A percentile compares a stretch with the other conserved stretches of the same genome.
Evolutionary conservation across 1,284 basidiomycete species (phyloP).

Genomic region (Ustilago trichophora): DNA sequence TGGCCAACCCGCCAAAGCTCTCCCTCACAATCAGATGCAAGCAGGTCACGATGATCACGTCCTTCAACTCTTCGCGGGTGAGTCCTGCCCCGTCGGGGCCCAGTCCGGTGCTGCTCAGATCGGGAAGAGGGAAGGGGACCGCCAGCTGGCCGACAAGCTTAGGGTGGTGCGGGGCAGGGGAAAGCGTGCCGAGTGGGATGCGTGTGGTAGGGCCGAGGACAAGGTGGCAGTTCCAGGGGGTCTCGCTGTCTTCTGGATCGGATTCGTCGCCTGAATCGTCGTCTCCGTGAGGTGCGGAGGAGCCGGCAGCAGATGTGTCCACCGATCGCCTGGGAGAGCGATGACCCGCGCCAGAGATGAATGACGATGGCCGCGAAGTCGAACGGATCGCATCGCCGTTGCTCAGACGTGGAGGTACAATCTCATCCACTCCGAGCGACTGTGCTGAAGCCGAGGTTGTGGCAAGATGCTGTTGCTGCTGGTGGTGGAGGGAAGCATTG

Average conservation of each 20-base stretch:
- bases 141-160: constrained; percentile 90
- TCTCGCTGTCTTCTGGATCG: constrained; percentile 94
- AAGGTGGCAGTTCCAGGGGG: constrained; percentile 83
- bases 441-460: constrained; percentile 21
- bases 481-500: constrained; percentile 16
- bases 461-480: background rate
- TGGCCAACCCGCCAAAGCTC: constrained; percentile 85
- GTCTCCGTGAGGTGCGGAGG: constrained; percentile 24
- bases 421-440: constrained; percentile 15
- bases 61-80: constrained; percentile 91
- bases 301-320: constrained; percentile 39
- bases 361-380: constrained; percentile 30
- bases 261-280: constrained; percentile 62
- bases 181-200: constrained; percentile 70
- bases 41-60: constrained; percentile 85
- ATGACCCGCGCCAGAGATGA: constrained; percentile 20
- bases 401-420: constrained; percentile 9
- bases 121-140: constrained; percentile 79
- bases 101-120: constrained; percentile 53
- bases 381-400: constrained; percentile 16
- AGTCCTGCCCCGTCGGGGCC: constrained; percentile 57
- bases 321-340: constrained; percentile 30
- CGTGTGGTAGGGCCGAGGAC: constrained; percentile 65
- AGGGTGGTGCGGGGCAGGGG: constrained; percentile 94
- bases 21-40: constrained; percentile 93